These are phyloP conservation scores for Gracilaria gracilis DNA, from an alignment of 23 red algal genomes.

Conservation along the genomic window DNA sequence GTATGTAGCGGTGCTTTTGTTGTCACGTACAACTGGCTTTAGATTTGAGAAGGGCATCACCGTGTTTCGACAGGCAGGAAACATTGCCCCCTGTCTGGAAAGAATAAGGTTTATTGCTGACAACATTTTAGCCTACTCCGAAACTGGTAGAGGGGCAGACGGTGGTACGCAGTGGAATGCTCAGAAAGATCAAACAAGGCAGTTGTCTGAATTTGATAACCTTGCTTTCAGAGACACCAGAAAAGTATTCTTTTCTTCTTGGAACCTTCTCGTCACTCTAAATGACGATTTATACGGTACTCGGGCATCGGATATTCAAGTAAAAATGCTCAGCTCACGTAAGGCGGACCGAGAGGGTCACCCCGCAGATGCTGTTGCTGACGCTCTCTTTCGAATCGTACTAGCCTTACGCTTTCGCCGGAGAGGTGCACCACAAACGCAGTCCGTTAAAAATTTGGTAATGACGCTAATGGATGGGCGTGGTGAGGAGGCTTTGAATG, in stretches of 20 bases:
- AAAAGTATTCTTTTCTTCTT: neutral
- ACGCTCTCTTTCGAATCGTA: neutral
- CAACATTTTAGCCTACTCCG: constrained; percentile 1
- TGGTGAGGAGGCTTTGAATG: neutral
- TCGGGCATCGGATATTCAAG: neutral
- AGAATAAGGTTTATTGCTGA: neutral
- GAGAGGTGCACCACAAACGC: neutral
- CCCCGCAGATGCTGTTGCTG: neutral
- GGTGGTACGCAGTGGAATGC: no score
- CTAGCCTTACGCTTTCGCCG: neutral
- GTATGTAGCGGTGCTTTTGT: neutral
- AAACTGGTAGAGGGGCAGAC: neutral
- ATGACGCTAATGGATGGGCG: neutral
- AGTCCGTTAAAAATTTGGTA: neutral
- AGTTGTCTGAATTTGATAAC: neutral
- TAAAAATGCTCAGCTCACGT: neutral
- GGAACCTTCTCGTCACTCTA: neutral
- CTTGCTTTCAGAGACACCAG: neutral
- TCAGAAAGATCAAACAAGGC: neutral
- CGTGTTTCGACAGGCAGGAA: no score
- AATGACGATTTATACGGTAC: constrained; percentile 23
- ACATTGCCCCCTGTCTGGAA: neutral
- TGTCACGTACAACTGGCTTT: constrained; percentile 1
- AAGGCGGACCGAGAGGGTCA: constrained; percentile 22
- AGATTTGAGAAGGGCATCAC: neutral